Evolutionary conservation across 441 rosid species (phyloP).

Genomic region (Gossypium davidsonii): DNA sequence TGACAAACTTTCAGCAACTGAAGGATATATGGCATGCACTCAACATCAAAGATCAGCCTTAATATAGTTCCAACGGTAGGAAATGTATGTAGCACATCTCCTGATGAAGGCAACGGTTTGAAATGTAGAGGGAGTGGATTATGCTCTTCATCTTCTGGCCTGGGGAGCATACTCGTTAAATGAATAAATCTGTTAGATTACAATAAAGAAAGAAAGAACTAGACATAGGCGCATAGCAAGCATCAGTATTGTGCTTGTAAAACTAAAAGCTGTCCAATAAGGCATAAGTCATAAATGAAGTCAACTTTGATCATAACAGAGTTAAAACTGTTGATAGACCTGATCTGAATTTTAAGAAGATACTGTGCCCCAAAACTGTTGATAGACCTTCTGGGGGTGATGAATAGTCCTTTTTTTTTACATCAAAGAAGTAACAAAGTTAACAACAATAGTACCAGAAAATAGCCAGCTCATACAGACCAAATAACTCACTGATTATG

Average conservation of each 20-base stretch:
- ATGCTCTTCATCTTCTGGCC: constrained; percentile 43
- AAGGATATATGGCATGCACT: constrained; percentile 26
- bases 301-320: neutral
- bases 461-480: neutral
- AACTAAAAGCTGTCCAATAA: constrained; percentile 1
- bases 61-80: constrained; percentile 72
- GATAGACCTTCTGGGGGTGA: neutral
- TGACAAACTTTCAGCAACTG: constrained; percentile 39
- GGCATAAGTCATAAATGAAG: neutral
- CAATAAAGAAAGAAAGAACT: neutral
- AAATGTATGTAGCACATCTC: constrained; percentile 49
- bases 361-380: neutral
- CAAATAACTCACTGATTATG: neutral
- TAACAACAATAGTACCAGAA: neutral
- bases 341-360: neutral
- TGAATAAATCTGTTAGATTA: neutral
- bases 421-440: neutral
- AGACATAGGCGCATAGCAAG: neutral
- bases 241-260: neutral
- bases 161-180: constrained; percentile 8
- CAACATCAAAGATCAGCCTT: constrained; percentile 38
- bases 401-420: neutral
- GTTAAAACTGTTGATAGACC: neutral
- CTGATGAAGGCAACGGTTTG: constrained; percentile 43
- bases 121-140: constrained; percentile 42